Evolutionary conservation across 2,329 filamentous ascomycete species (phyloP).

Genomic region (Monilinia aucupariae): DNA sequence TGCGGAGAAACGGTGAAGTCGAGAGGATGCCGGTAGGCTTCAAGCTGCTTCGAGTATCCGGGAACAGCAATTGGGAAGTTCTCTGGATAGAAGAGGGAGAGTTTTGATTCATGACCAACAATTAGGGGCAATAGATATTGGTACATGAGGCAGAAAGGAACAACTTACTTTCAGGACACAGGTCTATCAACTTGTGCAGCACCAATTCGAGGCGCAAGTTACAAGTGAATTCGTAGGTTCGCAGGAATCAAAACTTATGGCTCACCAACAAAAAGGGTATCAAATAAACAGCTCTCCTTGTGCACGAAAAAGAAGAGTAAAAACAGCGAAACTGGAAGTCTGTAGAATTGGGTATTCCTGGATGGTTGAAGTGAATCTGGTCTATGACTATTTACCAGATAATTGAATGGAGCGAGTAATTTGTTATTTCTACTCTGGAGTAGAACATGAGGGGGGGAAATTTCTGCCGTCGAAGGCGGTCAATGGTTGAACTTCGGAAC

Average conservation of each 20-base stretch:
- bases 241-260: neutral
- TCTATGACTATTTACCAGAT: neutral
- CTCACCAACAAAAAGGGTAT: neutral
- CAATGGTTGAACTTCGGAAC: neutral
- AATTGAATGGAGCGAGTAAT: neutral
- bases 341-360: neutral
- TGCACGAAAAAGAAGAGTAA: neutral
- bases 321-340: neutral
- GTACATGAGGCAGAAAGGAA: neutral
- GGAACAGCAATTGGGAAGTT: neutral
- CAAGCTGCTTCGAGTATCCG: neutral
- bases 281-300: neutral
- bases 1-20: neutral
- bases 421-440: neutral
- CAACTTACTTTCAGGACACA: neutral
- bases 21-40: neutral
- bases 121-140: too few species aligned
- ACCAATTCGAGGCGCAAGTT: neutral
- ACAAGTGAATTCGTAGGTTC: neutral
- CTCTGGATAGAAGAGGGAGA: neutral
- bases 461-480: constrained; percentile 5
- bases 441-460: neutral
- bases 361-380: neutral
- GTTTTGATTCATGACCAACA: neutral
- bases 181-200: neutral